A percentile compares a stretch with the other conserved stretches of the same genome.
phyloP scores from a whole-genome alignment of 2,329 filamentous ascomycete genomes.

The Aspergillus sp. region DNA sequence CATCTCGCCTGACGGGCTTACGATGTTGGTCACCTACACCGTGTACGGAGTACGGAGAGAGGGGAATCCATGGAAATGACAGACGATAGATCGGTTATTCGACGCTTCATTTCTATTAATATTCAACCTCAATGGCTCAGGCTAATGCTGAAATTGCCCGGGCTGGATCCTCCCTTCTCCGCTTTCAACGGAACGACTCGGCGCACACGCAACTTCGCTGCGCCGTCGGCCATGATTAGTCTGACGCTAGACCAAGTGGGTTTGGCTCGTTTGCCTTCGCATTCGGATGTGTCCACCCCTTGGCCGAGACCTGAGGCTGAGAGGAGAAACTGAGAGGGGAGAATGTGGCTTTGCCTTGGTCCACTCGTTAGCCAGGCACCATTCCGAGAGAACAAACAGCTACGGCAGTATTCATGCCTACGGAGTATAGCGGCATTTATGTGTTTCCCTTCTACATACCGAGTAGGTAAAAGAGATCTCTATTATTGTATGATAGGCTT shows the following conservation, averaged over 20 bases:
- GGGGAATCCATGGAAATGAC: too few species aligned
- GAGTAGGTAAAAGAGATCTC: too few species aligned
- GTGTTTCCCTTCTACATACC: too few species aligned
- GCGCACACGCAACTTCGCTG: constrained; percentile 7
- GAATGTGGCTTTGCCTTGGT: constrained; percentile 2
- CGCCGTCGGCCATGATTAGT: not conserved
- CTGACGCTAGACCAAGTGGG: not conserved
- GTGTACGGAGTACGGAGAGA: too few species aligned
- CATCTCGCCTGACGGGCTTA: too few species aligned
- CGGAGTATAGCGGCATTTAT: too few species aligned
- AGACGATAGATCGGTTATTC: too few species aligned
- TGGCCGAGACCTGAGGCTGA: constrained; percentile 6
- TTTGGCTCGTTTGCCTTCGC: constrained; percentile 1
- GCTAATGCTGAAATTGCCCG: not conserved
- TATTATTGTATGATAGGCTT: too few species aligned
- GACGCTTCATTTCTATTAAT: too few species aligned
- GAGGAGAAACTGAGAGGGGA: not conserved
- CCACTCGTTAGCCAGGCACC: not conserved
- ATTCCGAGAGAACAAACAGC: not conserved
- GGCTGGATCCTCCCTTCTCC: constrained; percentile 6
- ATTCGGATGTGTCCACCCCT: not conserved
- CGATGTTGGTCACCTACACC: too few species aligned
- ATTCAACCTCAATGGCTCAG: too few species aligned
- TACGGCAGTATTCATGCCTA: too few species aligned
- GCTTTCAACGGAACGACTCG: not conserved